Percentiles rank a stretch among this genome's conserved stretches.
phyloP scores from a whole-genome alignment of 2,329 filamentous ascomycete genomes.

The Penicillium nordicum region DNA sequence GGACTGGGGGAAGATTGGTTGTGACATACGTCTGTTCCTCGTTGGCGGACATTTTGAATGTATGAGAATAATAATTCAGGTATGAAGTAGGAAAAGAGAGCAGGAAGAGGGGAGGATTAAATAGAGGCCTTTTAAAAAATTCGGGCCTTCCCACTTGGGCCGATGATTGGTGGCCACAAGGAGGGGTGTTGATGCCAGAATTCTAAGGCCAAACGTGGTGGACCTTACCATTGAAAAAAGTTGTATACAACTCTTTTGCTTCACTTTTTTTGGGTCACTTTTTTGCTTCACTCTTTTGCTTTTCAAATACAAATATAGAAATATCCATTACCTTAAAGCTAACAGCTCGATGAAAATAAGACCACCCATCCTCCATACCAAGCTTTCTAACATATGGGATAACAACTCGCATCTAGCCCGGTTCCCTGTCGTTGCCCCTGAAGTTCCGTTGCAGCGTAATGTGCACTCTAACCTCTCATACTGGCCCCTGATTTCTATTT shows the following conservation, averaged over 20 bases:
- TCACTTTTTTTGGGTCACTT: not conserved
- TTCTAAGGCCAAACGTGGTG: not conserved
- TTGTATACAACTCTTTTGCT: not conserved
- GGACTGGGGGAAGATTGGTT: not conserved
- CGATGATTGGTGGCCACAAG: constrained; percentile 6
- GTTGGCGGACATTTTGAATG: constrained; percentile 57
- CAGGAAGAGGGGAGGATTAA: constrained; percentile 21
- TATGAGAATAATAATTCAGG: constrained; percentile 22
- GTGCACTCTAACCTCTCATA: not conserved
- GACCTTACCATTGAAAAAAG: not conserved
- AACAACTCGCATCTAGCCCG: not conserved
- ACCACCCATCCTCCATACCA: not conserved
- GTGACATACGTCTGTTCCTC: constrained; percentile 78
- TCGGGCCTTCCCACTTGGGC: constrained; percentile 10
- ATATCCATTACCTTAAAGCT: no score
- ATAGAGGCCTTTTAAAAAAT: constrained; percentile 45
- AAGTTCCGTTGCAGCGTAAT: not conserved
- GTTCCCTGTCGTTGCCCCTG: not conserved
- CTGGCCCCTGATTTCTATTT: not conserved
- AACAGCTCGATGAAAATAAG: no score
- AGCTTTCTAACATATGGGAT: not conserved
- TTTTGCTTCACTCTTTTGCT: not conserved
- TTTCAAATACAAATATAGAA: not conserved
- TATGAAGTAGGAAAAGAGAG: constrained; percentile 17
- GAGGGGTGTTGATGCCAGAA: constrained; percentile 9